phyloP scores from a whole-genome alignment of 1,284 basidiomycete genomes.

The Ganoderma lucidum region DNA sequence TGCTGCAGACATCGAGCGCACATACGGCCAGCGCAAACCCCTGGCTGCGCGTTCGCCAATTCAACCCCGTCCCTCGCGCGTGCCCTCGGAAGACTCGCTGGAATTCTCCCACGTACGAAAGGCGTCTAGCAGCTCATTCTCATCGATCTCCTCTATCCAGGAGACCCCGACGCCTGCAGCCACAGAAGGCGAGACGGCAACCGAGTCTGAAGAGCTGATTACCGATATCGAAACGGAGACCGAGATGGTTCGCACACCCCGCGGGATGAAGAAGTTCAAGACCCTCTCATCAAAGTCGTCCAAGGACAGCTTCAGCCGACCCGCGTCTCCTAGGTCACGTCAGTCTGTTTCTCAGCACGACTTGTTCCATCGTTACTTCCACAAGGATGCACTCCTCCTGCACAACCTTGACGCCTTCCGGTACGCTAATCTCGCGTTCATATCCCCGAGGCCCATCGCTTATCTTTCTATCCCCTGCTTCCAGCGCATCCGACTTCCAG shows the following conservation, averaged over 20 bases:
- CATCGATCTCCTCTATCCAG: conserved; percentile 39
- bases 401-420: conserved; percentile 87
- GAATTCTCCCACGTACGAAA: conserved; percentile 29
- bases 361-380: conserved; percentile 89
- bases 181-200: conserved; percentile 78
- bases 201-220: conserved; percentile 67
- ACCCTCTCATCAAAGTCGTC: conserved; percentile 20
- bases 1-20: conserved; percentile 85
- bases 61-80: conserved; percentile 30
- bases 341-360: conserved; percentile 78
- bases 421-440: conserved; percentile 50
- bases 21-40: conserved; percentile 88
- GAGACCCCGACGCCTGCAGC: conserved; percentile 63
- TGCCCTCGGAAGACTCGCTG: conserved; percentile 20
- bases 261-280: conserved; percentile 1
- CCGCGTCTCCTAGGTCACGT: conserved; percentile 28
- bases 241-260: conserved; percentile 35
- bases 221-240: conserved; percentile 72
- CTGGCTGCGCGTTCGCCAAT: conserved; percentile 86
- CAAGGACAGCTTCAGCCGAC: conserved; percentile 14
- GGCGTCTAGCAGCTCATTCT: conserved; percentile 25
- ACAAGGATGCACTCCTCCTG: conserved; percentile 86
- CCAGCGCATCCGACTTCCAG: conserved; percentile 73
- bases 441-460: conserved; percentile 10
- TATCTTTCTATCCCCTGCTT: conserved; percentile 2